Base-by-base conservation (phyloP, 768 basidiomycete species). In the Piloderma croceum region DNA sequence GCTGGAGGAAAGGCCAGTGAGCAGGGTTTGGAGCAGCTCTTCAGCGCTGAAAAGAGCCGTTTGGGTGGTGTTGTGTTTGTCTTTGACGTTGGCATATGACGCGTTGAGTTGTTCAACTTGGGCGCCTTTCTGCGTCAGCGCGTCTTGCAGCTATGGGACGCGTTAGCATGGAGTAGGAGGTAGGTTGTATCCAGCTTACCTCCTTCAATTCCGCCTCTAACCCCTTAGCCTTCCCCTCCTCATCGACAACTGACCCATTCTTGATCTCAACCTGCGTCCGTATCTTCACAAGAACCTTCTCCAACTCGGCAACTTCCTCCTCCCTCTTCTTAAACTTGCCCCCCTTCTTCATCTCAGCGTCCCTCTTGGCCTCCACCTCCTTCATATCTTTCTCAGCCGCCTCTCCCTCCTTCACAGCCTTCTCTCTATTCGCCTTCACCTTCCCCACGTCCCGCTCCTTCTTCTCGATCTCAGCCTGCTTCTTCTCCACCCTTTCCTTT, bases 11-110 rank as follows among this genome's bases (percentile, higher is more conserved):
- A 97, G 77, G 32, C 96, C 96, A 0, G 94, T 98, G 34, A 94
- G 71, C 15, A 98, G 79, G 0, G 90, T 90, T 60, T 98, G 94
- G 0, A 98, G 73, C n/a, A 98, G 83, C 51, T 92, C 90, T 60
- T 98, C 93, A 12, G 83, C 75, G 15, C 78, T 84, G 11, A 73
- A 58, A 7, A 94, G 73, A 21, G 79, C 73, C 4, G 72, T 65
- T 41, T 79, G 71, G 2, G 79, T 70, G 0, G 69, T 58, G 32
- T 74, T 74, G 54, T 93, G 81, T 36, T 77, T 74, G 5, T 82
- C 74, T 53, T 90, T 90, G 42, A 89, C 67, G 7, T 65, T 65
- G 39, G 70, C 69, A 60, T 83, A 85, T 1, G 74, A 62, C 3
- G 66, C 61, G 4, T 71, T 67, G 20, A 85, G 63, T 17, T 69